phyloP scores from a whole-genome alignment of 2,329 filamentous ascomycete species.

The Bipolaris sorokiniana region DNA sequence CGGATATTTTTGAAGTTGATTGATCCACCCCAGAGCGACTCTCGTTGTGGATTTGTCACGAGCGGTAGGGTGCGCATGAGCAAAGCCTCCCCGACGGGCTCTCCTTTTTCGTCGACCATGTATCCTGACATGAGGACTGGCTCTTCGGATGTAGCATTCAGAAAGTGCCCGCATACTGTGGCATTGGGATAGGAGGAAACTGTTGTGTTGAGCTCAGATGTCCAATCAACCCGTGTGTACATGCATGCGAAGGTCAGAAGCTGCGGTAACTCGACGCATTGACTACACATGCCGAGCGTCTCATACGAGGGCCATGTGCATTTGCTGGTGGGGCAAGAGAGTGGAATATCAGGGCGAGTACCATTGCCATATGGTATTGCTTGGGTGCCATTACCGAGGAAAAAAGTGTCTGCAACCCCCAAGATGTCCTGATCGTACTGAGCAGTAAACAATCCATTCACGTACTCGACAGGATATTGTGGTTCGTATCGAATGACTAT shows the following conservation, averaged over 20 bases:
- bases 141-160: constrained; percentile 22
- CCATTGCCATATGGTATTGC: constrained; percentile 30
- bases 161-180: constrained; percentile 35
- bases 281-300: constrained; percentile 34
- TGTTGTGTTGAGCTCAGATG: neutral
- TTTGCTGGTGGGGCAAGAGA: constrained; percentile 36
- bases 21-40: constrained; percentile 23
- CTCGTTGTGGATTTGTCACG: neutral
- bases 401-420: neutral
- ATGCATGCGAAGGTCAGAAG: constrained; percentile 22
- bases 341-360: constrained; percentile 33
- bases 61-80: constrained; percentile 23
- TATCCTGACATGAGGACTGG: constrained; percentile 35
- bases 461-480: neutral
- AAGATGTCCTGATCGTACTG: neutral
- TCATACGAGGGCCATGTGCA: constrained; percentile 39
- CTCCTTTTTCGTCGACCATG: neutral
- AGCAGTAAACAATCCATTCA: neutral
- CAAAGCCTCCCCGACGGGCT: constrained; percentile 17
- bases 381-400: constrained; percentile 29
- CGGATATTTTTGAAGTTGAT: constrained; percentile 23
- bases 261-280: constrained; percentile 25
- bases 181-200: constrained; percentile 18
- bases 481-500: constrained; percentile 15
- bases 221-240: constrained; percentile 26